Evolutionary conservation across 2,329 filamentous ascomycete genomes (phyloP).

Genomic region (Botrytis medusae): DNA sequence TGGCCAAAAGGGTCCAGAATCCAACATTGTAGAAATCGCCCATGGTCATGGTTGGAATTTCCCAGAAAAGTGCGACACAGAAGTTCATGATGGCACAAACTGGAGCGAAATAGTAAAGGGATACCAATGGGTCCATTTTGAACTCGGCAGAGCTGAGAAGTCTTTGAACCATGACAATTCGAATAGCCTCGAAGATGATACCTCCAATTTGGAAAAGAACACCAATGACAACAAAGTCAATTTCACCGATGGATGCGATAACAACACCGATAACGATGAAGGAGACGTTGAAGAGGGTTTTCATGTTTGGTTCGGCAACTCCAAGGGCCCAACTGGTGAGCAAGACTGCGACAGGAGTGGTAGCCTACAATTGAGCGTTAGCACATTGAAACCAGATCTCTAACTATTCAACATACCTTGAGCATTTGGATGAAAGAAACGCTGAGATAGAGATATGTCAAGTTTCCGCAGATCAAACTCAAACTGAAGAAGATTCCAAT

Average conservation of each 20-base stretch:
- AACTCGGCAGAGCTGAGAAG: slow-evolving; percentile 79
- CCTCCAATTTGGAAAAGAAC: slow-evolving; percentile 78
- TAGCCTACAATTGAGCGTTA: slow-evolving; percentile 59
- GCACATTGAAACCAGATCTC: not conserved
- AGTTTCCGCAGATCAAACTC: slow-evolving; percentile 93
- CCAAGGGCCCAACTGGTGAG: slow-evolving; percentile 86
- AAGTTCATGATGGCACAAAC: slow-evolving; percentile 83
- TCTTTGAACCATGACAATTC: slow-evolving; percentile 81
- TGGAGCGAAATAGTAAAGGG: slow-evolving; percentile 86
- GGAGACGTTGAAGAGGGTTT: slow-evolving; percentile 87
- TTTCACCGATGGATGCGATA: slow-evolving; percentile 92
- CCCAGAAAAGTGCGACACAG: slow-evolving; percentile 69
- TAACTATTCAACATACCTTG: slow-evolving; percentile 61
- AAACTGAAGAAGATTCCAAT: slow-evolving; percentile 96
- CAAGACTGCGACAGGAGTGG: slow-evolving; percentile 89
- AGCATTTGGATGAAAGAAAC: slow-evolving; percentile 99
- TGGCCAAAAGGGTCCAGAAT: slow-evolving; percentile 68
- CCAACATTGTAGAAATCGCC: slow-evolving; percentile 73
- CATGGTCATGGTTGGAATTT: slow-evolving; percentile 68
- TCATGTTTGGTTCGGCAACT: slow-evolving; percentile 74
- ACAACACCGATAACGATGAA: slow-evolving; percentile 93
- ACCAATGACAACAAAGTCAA: slow-evolving; percentile 81
- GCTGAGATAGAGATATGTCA: slow-evolving; percentile 92
- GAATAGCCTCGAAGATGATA: slow-evolving; percentile 78
- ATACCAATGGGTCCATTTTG: slow-evolving; percentile 90